Conservation (phyloP, 1,284 basidiomycete species). For the Melampsora larici-populina region DNA sequence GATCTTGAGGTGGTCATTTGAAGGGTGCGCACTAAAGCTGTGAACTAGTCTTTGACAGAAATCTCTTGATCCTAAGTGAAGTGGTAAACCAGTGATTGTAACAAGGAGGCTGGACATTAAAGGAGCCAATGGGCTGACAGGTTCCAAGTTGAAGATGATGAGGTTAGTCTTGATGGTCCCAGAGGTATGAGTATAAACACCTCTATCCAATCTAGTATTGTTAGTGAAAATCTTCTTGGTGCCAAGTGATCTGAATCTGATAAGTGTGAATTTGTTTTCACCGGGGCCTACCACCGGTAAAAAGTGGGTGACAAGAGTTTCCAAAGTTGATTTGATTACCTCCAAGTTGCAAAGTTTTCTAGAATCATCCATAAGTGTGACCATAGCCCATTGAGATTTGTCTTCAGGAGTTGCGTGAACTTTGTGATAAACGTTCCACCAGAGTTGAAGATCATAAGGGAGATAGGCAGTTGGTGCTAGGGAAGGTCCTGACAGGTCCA, state of each 20-base stretch:
- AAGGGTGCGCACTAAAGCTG: background rate
- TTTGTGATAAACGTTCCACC: background rate
- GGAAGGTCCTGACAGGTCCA: background rate
- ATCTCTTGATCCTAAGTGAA: background rate
- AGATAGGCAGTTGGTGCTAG: background rate
- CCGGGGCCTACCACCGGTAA: background rate
- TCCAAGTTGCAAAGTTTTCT: background rate
- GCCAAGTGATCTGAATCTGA: background rate
- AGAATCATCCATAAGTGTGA: background rate
- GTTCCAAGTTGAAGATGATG: background rate
- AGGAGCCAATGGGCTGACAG: background rate
- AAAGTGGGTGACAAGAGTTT: background rate
- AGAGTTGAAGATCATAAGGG: background rate
- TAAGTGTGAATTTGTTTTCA: background rate
- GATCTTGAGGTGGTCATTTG: background rate
- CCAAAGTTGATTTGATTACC: background rate
- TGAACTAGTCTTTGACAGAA: background rate
- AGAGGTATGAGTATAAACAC: background rate
- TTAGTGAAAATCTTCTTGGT: background rate
- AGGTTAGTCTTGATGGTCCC: background rate
- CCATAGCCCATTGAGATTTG: background rate
- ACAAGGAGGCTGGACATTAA: background rate
- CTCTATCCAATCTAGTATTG: background rate
- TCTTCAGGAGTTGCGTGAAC: background rate
- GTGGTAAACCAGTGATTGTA: background rate